Evolutionary conservation across 306 rosid species (phyloP), one percentile per base, ranked within the genome.

Genomic region (Pterocarpus macrocarpus): DNA sequence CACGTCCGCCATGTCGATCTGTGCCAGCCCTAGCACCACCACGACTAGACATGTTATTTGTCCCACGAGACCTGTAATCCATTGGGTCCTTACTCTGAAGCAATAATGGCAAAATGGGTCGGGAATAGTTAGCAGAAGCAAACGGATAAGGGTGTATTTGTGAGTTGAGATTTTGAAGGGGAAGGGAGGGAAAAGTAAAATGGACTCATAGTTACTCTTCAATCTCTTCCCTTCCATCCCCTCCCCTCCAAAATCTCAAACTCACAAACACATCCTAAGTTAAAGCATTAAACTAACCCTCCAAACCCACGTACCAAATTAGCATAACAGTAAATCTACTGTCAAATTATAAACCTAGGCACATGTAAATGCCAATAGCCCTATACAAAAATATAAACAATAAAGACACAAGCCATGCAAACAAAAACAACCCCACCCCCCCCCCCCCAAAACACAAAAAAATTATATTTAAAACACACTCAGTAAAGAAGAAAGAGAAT

Each of bases 1-100:
- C 88, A 76, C 97, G 98, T 73, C 93, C 92, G 58, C 77, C 86
- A 71, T 87, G 85, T 32, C 98, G 97, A 36, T 94, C 98, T 39
- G 81, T 70, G 72, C 88, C 81, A 64, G 89, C 88, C 83, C 90
- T 86, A 76, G 82, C 78, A 1, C 86, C 85, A 1, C 91, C 87
- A 69, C 89, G 88, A 77, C 38, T 89, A 52, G 93, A 87, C 76
- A 85, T 41, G 76, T 32, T 85, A 79, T 34, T 89, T 59, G 81
- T 72, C 49, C 93, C 89, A 5, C 98, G 94, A 55, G 97, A 79
- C 80, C 97, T 90, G 39, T 78, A 70, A 52, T 91, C 98, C 15
- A 83, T 35, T 0, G 89, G 83, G 55, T 94, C 98, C 89, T 90
- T 94, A 50, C 0, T 87, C 98, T 94, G 85, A 80, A 80, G 32